Percentiles rank a stretch among this genome's conserved stretches.
Conservation (phyloP, 31 red algal genomes). For the Asparagopsis taxiformis region DNA sequence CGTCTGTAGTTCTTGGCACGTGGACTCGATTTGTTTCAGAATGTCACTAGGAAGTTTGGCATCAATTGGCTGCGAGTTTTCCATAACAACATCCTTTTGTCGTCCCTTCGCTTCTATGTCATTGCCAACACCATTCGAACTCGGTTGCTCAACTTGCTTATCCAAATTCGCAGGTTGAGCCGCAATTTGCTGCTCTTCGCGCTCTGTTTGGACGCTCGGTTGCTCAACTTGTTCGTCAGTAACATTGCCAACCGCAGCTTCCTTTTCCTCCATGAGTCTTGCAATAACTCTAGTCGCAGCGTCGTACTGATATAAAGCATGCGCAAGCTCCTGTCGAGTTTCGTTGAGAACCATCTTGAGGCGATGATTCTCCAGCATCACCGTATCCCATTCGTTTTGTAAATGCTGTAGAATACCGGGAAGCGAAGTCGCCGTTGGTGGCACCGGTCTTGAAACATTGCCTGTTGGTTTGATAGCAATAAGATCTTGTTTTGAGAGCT, state of each 20-base stretch:
- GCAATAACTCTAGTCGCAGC: conserved; percentile 57
- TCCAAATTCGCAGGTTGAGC: conserved; percentile 3
- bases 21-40: background rate
- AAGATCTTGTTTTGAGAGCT: conserved; percentile 46
- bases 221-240: too few species aligned
- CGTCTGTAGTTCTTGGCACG: conserved; percentile 7
- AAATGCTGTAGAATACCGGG: conserved; percentile 57
- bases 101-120: background rate
- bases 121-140: background rate
- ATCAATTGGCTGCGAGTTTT: background rate
- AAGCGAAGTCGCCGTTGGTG: conserved; percentile 45
- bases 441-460: conserved; percentile 10
- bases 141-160: background rate
- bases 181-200: conserved; percentile 17
- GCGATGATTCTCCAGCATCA: conserved; percentile 47
- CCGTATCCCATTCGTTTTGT: conserved; percentile 79
- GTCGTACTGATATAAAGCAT: conserved; percentile 71
- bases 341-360: conserved; percentile 27
- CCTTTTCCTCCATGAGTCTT: conserved; percentile 45
- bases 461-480: conserved; percentile 39
- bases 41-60: conserved; percentile 7
- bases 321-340: conserved; percentile 65
- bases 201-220: too few species aligned
- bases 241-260: too few species aligned
- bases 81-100: background rate